Evolutionary conservation across 371 early-diverging fungal species (phyloP), one percentile per base, ranked within the genome.

Genomic region (Rhizopus stolonifer): DNA sequence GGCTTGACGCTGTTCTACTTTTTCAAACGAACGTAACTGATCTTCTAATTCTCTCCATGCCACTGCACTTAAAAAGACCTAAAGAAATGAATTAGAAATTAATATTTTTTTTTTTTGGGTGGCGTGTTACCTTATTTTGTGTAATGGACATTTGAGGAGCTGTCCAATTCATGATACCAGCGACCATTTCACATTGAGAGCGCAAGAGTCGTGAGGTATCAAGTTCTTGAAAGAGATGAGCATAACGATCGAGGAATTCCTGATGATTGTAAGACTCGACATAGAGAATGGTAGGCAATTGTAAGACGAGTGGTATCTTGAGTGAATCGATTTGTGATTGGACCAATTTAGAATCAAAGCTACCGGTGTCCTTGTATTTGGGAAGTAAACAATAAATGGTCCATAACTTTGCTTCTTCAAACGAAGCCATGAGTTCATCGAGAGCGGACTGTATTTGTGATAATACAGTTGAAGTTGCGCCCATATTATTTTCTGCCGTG

Each of bases 391-490:
- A 93, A 58, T 87, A 74, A 23, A 95, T 71, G 52, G 86, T 84
- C 96, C 96, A 96, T 1, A 91, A 74, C 25, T 86, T 85, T 1
- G 94, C 90, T 54, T 89, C 90, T 49, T 84, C 83, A 26, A 96
- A 68, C 6, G 92, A 82, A 23, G 85, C 85, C 9, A 92, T 71
- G 7, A 96, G 72, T 56, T 91, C 91, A 43, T 86, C 82, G 39
- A 94, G 64, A 2, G 90, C 82, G 8, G 81, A 77, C 50, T 88
- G 86, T 58, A 91, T 80, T 69, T 92, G 87, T 1, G 79, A 73
- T 14, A 87, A 33, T 3, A 67, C 58, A 2, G 54, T 60, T 7
- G 26, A 42, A n/a, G 56, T 52, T 21, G 33, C 21, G 31, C 36
- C 49, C 48, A 39, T 21, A 39, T 14, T 48, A 14, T 40, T 45